A percentile compares a stretch with the other conserved stretches of the same genome.
Conservation (phyloP, 2,329 filamentous ascomycete species). For the Ciborinia camelliae region DNA sequence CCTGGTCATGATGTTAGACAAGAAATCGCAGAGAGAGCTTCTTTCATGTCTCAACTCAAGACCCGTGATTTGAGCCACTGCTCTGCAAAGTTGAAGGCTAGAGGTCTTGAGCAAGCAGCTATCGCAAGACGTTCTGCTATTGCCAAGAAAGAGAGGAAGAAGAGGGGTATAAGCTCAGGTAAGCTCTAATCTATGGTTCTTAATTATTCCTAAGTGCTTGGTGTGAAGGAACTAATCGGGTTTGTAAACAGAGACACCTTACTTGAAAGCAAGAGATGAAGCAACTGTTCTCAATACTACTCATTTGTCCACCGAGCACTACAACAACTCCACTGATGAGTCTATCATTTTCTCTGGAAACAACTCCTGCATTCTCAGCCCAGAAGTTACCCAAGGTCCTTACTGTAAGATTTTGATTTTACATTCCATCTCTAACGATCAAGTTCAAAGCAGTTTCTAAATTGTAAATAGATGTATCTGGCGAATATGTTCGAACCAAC, state of each 20-base stretch:
- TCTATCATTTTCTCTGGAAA: slow-evolving; percentile 43
- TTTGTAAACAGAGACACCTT: neutral
- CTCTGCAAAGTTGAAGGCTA: slow-evolving; percentile 40
- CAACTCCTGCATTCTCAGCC: slow-evolving; percentile 49
- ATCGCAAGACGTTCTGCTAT: slow-evolving; percentile 38
- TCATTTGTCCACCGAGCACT: slow-evolving; percentile 30
- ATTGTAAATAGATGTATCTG: slow-evolving; percentile 36
- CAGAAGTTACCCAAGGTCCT: slow-evolving; percentile 52
- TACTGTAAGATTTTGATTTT: slow-evolving; percentile 42
- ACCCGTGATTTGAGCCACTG: slow-evolving; percentile 40
- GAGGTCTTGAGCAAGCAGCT: slow-evolving; percentile 39
- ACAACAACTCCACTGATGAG: slow-evolving; percentile 38
- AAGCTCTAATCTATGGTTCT: neutral
- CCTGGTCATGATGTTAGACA: slow-evolving; percentile 40
- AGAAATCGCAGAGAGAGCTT: slow-evolving; percentile 39
- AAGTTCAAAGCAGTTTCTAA: neutral
- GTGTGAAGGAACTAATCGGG: neutral
- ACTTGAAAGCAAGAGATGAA: slow-evolving; percentile 22
- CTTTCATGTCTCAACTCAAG: slow-evolving; percentile 39
- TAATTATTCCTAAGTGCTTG: neutral
- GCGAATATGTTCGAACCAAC: slow-evolving; percentile 38
- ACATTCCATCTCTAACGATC: accelerated
- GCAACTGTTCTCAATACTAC: slow-evolving; percentile 22
- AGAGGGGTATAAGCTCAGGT: slow-evolving; percentile 29
- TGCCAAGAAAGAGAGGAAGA: slow-evolving; percentile 37